Evolutionary conservation across 2,329 filamentous ascomycete species (phyloP).

Genomic region (Alternaria postmessia): DNA sequence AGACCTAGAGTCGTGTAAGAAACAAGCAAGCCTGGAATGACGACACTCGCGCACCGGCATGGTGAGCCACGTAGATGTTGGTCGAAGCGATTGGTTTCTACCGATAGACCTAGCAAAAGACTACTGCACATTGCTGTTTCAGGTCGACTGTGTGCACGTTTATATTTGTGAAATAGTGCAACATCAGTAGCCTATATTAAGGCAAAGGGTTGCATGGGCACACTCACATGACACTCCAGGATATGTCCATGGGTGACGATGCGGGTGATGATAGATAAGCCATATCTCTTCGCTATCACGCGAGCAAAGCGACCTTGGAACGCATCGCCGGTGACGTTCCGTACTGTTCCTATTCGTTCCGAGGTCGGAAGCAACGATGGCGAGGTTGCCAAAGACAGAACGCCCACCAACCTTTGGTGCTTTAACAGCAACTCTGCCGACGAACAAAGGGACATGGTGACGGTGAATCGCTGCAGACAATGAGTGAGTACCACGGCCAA

Average conservation of each 20-base stretch:
- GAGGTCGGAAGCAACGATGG: conserved; percentile 25
- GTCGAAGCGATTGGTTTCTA: background rate
- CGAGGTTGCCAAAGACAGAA: background rate
- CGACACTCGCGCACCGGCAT: background rate
- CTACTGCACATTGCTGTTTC: background rate
- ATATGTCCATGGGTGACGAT: background rate
- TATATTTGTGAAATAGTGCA: background rate
- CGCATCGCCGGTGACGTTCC: conserved; percentile 6
- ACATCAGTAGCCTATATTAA: background rate
- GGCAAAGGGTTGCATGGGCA: background rate
- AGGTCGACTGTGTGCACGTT: background rate
- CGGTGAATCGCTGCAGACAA: conserved; percentile 7
- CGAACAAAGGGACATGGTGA: conserved; percentile 8
- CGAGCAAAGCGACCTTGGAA: conserved; percentile 1
- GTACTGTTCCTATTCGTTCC: conserved; percentile 23
- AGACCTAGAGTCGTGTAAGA: background rate
- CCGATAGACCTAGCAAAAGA: background rate
- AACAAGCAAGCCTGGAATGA: background rate
- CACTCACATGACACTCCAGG: background rate
- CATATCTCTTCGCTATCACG: conserved; percentile 14
- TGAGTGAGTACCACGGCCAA: conserved; percentile 1
- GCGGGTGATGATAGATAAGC: conserved; percentile 1
- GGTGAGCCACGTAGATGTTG: background rate
- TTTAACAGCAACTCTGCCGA: conserved; percentile 12
- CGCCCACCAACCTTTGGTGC: background rate